phyloP scores from a whole-genome alignment of 2,329 filamentous ascomycete genomes.

The Alternaria infectoria region DNA sequence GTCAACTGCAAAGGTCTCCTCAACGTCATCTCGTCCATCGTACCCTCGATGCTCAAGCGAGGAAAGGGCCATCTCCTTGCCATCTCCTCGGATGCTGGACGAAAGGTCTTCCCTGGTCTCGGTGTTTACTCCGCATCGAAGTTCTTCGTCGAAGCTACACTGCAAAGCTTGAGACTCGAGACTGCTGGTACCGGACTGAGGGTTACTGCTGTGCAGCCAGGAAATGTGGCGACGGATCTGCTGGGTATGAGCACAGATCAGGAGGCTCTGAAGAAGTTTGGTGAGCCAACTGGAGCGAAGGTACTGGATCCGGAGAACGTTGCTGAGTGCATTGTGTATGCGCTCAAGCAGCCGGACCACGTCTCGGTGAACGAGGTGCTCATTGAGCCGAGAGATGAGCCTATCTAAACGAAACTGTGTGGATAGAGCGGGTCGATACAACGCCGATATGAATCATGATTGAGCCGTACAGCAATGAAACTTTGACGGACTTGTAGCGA shows the following conservation, averaged over 20 bases:
- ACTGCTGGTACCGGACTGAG: slow-evolving; percentile 75
- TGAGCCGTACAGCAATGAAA: neutral
- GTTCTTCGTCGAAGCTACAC: slow-evolving; percentile 82
- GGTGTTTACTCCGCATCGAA: slow-evolving; percentile 85
- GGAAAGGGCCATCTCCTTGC: slow-evolving; percentile 76
- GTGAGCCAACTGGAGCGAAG: slow-evolving; percentile 75
- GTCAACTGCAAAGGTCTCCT: slow-evolving; percentile 86
- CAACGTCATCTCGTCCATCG: slow-evolving; percentile 71
- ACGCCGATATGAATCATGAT: neutral
- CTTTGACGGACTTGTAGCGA: neutral
- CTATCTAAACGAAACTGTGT: slow-evolving; percentile 25
- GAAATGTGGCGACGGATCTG: slow-evolving; percentile 76
- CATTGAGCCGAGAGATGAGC: slow-evolving; percentile 57
- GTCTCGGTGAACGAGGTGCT: slow-evolving; percentile 81
- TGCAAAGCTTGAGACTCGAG: slow-evolving; percentile 77
- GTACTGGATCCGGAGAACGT: slow-evolving; percentile 77
- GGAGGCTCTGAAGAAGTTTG: slow-evolving; percentile 80
- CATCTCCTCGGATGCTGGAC: slow-evolving; percentile 81
- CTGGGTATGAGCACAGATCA: slow-evolving; percentile 75
- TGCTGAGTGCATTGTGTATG: slow-evolving; percentile 74
- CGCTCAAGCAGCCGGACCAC: slow-evolving; percentile 74
- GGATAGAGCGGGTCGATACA: neutral
- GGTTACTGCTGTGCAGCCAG: slow-evolving; percentile 77
- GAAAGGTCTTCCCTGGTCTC: slow-evolving; percentile 80
- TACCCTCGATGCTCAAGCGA: slow-evolving; percentile 74